Conservation (phyloP, 306 rosid genomes). For the Erythrophleum fordii region DNA sequence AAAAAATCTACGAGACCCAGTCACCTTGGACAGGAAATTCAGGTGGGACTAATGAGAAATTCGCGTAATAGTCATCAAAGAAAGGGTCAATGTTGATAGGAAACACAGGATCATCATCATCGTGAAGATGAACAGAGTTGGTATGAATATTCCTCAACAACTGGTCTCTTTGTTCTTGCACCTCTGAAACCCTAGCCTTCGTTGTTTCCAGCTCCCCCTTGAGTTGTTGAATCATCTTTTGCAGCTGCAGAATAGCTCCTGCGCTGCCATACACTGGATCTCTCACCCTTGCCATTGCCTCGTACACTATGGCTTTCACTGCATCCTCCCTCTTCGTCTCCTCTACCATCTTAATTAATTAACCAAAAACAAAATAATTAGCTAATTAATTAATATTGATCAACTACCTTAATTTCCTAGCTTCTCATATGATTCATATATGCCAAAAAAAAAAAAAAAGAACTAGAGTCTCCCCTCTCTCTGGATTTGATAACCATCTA, state of each 20-base stretch:
- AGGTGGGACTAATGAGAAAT: conserved; percentile 3
- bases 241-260: conserved; percentile 35
- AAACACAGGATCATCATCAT: background rate
- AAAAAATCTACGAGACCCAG: background rate
- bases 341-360: conserved; percentile 38
- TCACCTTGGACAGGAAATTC: conserved; percentile 20
- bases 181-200: conserved; percentile 5
- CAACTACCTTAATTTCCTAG: too few relatives aligned
- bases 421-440: too few relatives aligned
- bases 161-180: conserved; percentile 24
- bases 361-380: background rate
- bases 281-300: conserved; percentile 44
- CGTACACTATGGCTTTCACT: conserved; percentile 44
- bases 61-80: background rate
- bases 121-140: background rate
- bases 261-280: conserved; percentile 49
- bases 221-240: conserved; percentile 34
- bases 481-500: too few relatives aligned
- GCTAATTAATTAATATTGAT: too few relatives aligned
- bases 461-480: too few relatives aligned
- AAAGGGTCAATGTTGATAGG: background rate
- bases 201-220: conserved; percentile 27
- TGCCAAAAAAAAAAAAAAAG: too few relatives aligned
- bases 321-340: conserved; percentile 46
- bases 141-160: conserved; percentile 14